Evolutionary conservation across 176 grass and related monocot species (phyloP).

Genomic region (Avena eriantha): DNA sequence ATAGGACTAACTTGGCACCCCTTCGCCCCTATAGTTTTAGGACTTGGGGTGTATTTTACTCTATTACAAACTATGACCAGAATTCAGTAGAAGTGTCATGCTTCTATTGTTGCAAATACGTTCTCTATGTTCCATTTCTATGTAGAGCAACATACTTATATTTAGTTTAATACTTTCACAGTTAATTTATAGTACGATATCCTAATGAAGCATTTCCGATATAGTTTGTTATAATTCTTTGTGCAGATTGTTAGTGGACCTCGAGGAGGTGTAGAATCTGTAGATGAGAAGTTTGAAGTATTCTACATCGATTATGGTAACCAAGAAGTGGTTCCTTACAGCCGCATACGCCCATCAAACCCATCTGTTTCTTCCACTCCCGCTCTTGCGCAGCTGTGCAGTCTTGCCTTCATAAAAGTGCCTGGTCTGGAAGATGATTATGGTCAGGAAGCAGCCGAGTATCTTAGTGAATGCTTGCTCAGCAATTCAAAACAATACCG

Average conservation of each 20-base stretch:
- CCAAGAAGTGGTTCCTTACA: constrained; percentile 90
- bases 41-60: too few relatives aligned
- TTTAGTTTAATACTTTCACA: not conserved
- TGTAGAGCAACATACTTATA: not conserved
- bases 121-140: not conserved
- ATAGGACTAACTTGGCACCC: too few relatives aligned
- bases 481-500: constrained; percentile 71
- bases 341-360: constrained; percentile 66
- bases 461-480: constrained; percentile 74
- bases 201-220: not conserved
- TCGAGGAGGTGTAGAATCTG: constrained; percentile 74
- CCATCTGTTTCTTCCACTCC: constrained; percentile 64
- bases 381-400: constrained; percentile 82
- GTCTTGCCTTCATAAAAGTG: constrained; percentile 84
- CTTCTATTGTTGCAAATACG: not conserved
- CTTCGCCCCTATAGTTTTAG: too few relatives aligned
- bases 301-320: constrained; percentile 99
- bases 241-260: constrained; percentile 89
- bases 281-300: constrained; percentile 84
- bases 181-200: not conserved
- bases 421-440: constrained; percentile 73
- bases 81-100: not conserved
- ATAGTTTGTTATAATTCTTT: constrained; percentile 21
- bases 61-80: not conserved
- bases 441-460: constrained; percentile 82